These are phyloP conservation scores for Cynanchum wilfordii DNA, from an alignment of 257 asterid genomes.

Conservation along the genomic window DNA sequence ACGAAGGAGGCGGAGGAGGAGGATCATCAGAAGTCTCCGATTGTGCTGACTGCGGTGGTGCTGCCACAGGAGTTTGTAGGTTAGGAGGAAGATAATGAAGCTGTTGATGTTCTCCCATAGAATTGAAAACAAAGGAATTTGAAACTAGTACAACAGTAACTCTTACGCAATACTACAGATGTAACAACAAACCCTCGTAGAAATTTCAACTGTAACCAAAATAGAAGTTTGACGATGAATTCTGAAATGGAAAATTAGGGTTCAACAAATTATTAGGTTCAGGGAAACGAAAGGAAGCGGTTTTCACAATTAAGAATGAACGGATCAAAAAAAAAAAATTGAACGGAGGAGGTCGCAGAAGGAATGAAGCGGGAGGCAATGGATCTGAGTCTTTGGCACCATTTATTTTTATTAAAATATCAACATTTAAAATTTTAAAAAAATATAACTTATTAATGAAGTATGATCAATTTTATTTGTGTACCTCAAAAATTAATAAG, in stretches of 20 bases:
- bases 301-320: background rate
- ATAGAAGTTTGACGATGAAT: background rate
- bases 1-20: slow-evolving; percentile 27
- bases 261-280: background rate
- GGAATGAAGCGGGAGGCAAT: too few relatives aligned
- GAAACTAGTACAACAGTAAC: background rate
- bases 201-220: background rate
- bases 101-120: slow-evolving; percentile 49
- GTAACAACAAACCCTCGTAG: too few relatives aligned
- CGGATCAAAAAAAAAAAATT: too few relatives aligned
- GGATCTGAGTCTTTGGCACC: too few relatives aligned
- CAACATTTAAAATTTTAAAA: too few relatives aligned
- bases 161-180: background rate
- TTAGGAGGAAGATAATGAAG: slow-evolving; percentile 59
- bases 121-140: background rate
- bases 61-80: slow-evolving; percentile 37
- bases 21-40: slow-evolving; percentile 29
- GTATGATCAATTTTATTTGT: too few relatives aligned
- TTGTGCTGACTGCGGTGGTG: slow-evolving; percentile 34
- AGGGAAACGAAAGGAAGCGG: background rate
- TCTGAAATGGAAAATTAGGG: background rate
- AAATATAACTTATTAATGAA: too few relatives aligned
- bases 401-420: too few relatives aligned
- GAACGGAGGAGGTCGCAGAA: too few relatives aligned
- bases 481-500: too few relatives aligned